These are phyloP conservation scores for Phytophthora meadii DNA, from an alignment of 352 stramenopile species.

Conservation along the genomic window DNA sequence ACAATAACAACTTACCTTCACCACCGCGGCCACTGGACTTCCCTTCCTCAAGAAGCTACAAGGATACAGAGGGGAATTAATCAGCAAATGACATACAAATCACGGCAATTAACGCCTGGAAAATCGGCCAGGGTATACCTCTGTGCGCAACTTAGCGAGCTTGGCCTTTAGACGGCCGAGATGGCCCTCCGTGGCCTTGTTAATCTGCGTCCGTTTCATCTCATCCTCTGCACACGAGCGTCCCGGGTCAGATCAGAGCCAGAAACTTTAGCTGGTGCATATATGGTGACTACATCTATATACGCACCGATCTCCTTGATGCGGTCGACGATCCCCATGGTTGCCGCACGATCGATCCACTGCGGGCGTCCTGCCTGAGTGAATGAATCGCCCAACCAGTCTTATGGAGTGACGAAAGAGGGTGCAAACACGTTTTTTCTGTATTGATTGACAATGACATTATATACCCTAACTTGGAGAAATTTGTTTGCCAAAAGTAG, in stretches of 20 bases:
- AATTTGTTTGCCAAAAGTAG: too few relatives aligned
- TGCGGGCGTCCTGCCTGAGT: slow-evolving; percentile 26
- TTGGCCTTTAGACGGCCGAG: slow-evolving; percentile 98
- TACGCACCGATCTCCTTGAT: slow-evolving; percentile 94
- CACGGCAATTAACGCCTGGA: background rate
- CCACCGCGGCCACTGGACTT: slow-evolving; percentile 78
- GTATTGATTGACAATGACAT: background rate
- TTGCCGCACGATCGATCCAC: slow-evolving; percentile 35
- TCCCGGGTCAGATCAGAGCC: background rate
- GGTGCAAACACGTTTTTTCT: background rate
- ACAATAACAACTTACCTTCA: slow-evolving; percentile 54
- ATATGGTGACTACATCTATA: background rate
- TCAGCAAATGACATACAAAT: background rate
- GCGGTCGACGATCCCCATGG: slow-evolving; percentile 93
- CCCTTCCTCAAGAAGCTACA: slow-evolving; percentile 82
- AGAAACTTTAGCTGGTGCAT: background rate
- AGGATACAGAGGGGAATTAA: slow-evolving; percentile 1
- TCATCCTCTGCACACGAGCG: slow-evolving; percentile 84
- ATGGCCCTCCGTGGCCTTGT: slow-evolving; percentile 95
- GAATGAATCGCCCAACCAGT: slow-evolving; percentile 23
- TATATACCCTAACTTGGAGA: slow-evolving; percentile 2
- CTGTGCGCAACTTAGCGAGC: slow-evolving; percentile 98
- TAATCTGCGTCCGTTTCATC: slow-evolving; percentile 98
- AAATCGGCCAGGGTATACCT: slow-evolving; percentile 54
- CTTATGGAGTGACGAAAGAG: slow-evolving; percentile 7